Evolutionary conservation across 2,329 filamentous ascomycete species (phyloP).

Genomic region (Graphilbum sp.): DNA sequence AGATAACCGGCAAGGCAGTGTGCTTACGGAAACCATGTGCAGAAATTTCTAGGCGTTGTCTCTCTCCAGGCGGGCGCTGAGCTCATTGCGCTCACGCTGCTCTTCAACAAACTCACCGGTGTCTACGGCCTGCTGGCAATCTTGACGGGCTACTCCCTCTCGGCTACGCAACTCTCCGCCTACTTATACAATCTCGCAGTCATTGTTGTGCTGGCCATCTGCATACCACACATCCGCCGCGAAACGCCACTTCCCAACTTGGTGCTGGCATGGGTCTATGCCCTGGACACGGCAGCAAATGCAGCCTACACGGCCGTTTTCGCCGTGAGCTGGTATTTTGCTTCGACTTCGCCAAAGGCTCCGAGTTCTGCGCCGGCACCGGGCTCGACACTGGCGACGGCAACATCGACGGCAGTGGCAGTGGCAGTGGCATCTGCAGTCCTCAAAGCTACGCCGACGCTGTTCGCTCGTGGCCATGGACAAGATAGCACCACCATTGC

Average conservation of each 20-base stretch:
- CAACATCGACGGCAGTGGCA: background rate
- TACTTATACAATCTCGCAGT: slow-evolving; percentile 74
- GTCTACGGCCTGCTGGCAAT: slow-evolving; percentile 82
- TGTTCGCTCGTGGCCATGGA: background rate
- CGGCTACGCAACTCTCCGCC: slow-evolving; percentile 70
- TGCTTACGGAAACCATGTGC: slow-evolving; percentile 1
- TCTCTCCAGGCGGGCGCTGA: slow-evolving; percentile 76
- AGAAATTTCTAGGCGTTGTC: slow-evolving; percentile 78
- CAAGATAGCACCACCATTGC: background rate
- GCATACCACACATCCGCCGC: slow-evolving; percentile 65
- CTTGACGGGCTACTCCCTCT: slow-evolving; percentile 71
- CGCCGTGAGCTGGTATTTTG: slow-evolving; percentile 68
- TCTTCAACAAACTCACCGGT: slow-evolving; percentile 86
- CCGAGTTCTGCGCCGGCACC: background rate
- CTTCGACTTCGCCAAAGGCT: background rate
- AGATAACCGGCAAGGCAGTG: no score
- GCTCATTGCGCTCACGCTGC: slow-evolving; percentile 64
- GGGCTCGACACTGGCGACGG: background rate
- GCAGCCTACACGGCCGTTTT: slow-evolving; percentile 69
- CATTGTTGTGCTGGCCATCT: slow-evolving; percentile 49
- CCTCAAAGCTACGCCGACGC: background rate
- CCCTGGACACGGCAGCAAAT: slow-evolving; percentile 69
- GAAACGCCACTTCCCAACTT: slow-evolving; percentile 67
- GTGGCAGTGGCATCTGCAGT: background rate
- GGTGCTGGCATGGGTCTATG: slow-evolving; percentile 69